Evolutionary conservation across 2,329 filamentous ascomycete species (phyloP), one percentile per base, ranked within the genome.

Genomic region (Fusarium sp.): DNA sequence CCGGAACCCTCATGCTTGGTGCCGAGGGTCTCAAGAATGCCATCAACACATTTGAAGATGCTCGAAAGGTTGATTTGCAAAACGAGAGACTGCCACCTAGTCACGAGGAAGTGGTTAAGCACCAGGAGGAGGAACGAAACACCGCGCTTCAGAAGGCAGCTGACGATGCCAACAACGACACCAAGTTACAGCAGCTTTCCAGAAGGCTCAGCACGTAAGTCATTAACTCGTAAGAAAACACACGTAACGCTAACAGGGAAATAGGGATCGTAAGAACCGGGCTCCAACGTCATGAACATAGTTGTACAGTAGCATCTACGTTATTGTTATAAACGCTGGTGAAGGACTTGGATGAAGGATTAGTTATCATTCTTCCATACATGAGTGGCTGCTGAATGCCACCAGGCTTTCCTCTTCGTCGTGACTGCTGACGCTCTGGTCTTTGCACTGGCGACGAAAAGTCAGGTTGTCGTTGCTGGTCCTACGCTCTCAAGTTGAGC

Each of bases 21-120:
- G 95, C 96, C 2, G 96, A 99, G 82, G 96, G 96, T 62, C 98
- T 98, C 84, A 99, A 98, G 86, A 94, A 98, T 76, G 96, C 96
- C 33, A 99, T 99, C 75, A 95, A 89, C 81, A 97, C 89, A 74
- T 99, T 99, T 73, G 96, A 99, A 79, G 96, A 99, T 80, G 96
- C 96, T 18, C 88, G 94, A 68, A 98, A 98, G 85, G 94, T 99
- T 48, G 96, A 99, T 83, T 77, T 98, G 68, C 94, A 98, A 83
- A 99, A 99, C 80, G 96, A 99, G 83, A 89, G 93, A 68, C 85
- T 99, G 69, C 96, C 96, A 49, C 96, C 96, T 1, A 96, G 89
- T 69, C 92, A 96, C 66, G 95, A 98, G 48, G 96, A 99, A 81
- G 94, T 98, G 21, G 87, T 90, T 69, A 91, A 91, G 80, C 93